These are phyloP conservation scores for Sclerotinia borealis DNA, from an alignment of 2,329 filamentous ascomycete genomes.

Conservation along the genomic window DNA sequence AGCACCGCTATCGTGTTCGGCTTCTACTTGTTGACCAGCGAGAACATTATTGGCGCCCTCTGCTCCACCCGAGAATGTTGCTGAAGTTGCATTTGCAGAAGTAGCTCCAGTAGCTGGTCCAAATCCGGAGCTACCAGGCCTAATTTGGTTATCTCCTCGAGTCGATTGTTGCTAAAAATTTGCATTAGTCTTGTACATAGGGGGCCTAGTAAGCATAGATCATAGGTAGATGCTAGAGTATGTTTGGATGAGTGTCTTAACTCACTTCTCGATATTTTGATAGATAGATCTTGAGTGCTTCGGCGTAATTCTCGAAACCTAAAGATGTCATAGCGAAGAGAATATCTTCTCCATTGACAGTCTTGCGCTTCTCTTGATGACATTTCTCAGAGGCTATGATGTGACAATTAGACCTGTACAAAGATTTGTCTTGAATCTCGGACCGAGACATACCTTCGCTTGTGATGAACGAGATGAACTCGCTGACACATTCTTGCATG, in stretches of 20 bases:
- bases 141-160: constrained; percentile 51
- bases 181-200: constrained; percentile 9
- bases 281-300: constrained; percentile 96
- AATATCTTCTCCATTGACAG: constrained; percentile 97
- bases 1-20: constrained; percentile 33
- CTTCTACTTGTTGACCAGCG: constrained; percentile 30
- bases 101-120: constrained; percentile 38
- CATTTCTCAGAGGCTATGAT: constrained; percentile 90
- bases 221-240: constrained; percentile 7
- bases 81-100: constrained; percentile 32
- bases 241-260: constrained; percentile 23
- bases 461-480: constrained; percentile 99
- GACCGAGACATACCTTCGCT: constrained; percentile 72
- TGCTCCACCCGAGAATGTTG: constrained; percentile 28
- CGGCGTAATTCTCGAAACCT: constrained; percentile 97
- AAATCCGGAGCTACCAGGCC: constrained; percentile 49
- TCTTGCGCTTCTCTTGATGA: constrained; percentile 98
- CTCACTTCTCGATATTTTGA: constrained; percentile 96
- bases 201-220: constrained; percentile 7
- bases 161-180: constrained; percentile 53
- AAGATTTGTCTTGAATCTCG: constrained; percentile 7
- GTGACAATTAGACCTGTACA: constrained; percentile 20
- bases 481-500: constrained; percentile 99
- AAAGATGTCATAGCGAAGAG: constrained; percentile 98
- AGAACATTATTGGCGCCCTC: constrained; percentile 33